Percentiles rank a stretch among this genome's conserved stretches.
Evolutionary conservation across 1,284 basidiomycete species (phyloP).

Genomic region (Gymnopus androsaceus): DNA sequence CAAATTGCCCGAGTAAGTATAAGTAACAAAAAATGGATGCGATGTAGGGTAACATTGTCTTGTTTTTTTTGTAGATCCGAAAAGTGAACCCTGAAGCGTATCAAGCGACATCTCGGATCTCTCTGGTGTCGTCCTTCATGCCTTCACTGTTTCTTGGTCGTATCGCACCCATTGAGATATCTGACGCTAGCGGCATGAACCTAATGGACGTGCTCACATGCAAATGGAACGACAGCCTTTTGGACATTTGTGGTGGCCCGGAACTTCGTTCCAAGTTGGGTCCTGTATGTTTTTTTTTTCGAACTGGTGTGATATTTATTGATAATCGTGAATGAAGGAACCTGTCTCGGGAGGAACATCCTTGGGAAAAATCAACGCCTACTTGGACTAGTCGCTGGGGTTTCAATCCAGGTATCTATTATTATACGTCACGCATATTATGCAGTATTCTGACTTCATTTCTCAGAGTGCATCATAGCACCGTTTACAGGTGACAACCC

Average conservation of each 20-base stretch:
- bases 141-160: constrained; percentile 75
- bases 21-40: too few relatives aligned
- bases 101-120: constrained; percentile 67
- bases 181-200: constrained; percentile 93
- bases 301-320: not conserved
- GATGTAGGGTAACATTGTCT: too few relatives aligned
- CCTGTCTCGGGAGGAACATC: constrained; percentile 71
- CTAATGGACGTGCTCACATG: constrained; percentile 72
- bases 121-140: constrained; percentile 83
- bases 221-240: constrained; percentile 67
- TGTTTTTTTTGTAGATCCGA: constrained; percentile 53
- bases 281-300: constrained; percentile 32
- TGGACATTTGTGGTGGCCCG: constrained; percentile 64
- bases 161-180: constrained; percentile 72
- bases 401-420: constrained; percentile 59
- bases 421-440: not conserved
- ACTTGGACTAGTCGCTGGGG: constrained; percentile 81
- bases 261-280: constrained; percentile 76
- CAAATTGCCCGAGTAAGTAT: constrained; percentile 79
- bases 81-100: constrained; percentile 64
- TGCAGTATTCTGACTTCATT: not conserved
- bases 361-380: constrained; percentile 66
- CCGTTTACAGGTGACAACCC: constrained; percentile 94
- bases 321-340: constrained; percentile 39
- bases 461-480: constrained; percentile 75